Evolutionary conservation across 2,329 filamentous ascomycete species (phyloP).

Genomic region (Fusarium compactum): DNA sequence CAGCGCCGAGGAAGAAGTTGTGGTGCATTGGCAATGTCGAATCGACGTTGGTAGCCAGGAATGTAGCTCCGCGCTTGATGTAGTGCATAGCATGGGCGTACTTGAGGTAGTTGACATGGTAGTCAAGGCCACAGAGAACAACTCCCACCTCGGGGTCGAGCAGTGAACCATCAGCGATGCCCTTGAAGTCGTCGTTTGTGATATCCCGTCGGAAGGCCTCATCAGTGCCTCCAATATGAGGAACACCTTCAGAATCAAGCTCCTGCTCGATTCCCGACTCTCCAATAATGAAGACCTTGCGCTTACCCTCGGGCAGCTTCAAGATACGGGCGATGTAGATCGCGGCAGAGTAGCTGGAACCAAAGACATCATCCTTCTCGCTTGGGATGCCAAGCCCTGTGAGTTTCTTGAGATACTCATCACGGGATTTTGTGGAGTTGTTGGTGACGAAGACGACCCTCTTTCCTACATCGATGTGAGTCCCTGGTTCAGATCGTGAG

Average conservation of each 20-base stretch:
- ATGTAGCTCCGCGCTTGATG: slow-evolving; percentile 81
- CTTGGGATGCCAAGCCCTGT: slow-evolving; percentile 82
- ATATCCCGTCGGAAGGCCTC: slow-evolving; percentile 81
- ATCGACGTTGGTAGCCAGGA: slow-evolving; percentile 94
- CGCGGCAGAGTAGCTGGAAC: slow-evolving; percentile 92
- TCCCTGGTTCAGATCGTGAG: slow-evolving; percentile 2
- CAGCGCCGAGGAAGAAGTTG: slow-evolving; percentile 91
- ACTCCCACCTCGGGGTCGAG: slow-evolving; percentile 91
- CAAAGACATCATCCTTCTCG: slow-evolving; percentile 90
- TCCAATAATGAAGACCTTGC: slow-evolving; percentile 94
- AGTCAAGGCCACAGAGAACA: slow-evolving; percentile 91
- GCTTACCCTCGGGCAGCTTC: slow-evolving; percentile 79
- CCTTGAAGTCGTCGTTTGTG: slow-evolving; percentile 81
- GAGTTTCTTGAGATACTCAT: slow-evolving; percentile 94
- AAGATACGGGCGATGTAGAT: slow-evolving; percentile 97
- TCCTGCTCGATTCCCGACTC: slow-evolving; percentile 93
- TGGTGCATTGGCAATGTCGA: slow-evolving; percentile 86
- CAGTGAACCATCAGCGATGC: slow-evolving; percentile 78
- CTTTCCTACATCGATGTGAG: slow-evolving; percentile 72
- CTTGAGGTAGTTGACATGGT: slow-evolving; percentile 96
- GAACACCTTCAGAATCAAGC: slow-evolving; percentile 80
- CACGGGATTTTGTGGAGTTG: slow-evolving; percentile 96
- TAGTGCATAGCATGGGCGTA: slow-evolving; percentile 88
- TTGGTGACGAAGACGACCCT: slow-evolving; percentile 96
- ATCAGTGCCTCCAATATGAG: slow-evolving; percentile 89